Percentiles rank a stretch among this genome's conserved stretches.
These are phyloP conservation scores for Stephanodiscus minutulus DNA, from an alignment of 108 stramenopile species.

Conservation along the genomic window DNA sequence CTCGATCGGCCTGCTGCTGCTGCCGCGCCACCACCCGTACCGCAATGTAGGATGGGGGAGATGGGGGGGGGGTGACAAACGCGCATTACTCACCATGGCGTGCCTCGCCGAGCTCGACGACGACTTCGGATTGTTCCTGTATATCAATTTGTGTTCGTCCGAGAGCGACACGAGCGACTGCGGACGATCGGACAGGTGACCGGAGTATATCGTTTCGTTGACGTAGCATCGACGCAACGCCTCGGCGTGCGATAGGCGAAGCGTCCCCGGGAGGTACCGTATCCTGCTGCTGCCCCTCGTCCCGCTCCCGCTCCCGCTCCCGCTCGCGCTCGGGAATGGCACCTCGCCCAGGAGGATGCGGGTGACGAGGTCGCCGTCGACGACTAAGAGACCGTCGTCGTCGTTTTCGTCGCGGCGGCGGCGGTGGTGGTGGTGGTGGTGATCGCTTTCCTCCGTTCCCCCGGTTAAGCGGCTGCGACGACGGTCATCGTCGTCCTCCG, in stretches of 20 bases:
- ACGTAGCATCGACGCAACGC: constrained; percentile 40
- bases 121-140: constrained; percentile 38
- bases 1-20: too few species aligned
- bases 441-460: too few species aligned
- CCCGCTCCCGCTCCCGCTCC: background rate
- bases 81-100: constrained; percentile 16
- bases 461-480: too few species aligned
- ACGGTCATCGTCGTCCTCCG: too few species aligned
- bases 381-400: background rate
- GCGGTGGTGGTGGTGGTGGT: too few species aligned
- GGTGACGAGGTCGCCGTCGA: constrained; percentile 15
- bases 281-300: background rate
- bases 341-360: constrained; percentile 3
- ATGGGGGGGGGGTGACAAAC: too few species aligned
- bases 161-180: constrained; percentile 14
- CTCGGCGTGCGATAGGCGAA: constrained; percentile 19
- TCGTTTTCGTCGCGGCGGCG: background rate
- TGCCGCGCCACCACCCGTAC: too few species aligned
- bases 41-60: too few species aligned
- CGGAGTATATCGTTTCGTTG: constrained; percentile 24
- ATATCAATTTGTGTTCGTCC: constrained; percentile 35
- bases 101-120: constrained; percentile 37
- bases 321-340: background rate
- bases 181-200: constrained; percentile 6
- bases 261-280: constrained; percentile 34